Evolutionary conservation across 2,329 filamentous ascomycete genomes (phyloP).

Genomic region (Akanthomyces lecanii): DNA sequence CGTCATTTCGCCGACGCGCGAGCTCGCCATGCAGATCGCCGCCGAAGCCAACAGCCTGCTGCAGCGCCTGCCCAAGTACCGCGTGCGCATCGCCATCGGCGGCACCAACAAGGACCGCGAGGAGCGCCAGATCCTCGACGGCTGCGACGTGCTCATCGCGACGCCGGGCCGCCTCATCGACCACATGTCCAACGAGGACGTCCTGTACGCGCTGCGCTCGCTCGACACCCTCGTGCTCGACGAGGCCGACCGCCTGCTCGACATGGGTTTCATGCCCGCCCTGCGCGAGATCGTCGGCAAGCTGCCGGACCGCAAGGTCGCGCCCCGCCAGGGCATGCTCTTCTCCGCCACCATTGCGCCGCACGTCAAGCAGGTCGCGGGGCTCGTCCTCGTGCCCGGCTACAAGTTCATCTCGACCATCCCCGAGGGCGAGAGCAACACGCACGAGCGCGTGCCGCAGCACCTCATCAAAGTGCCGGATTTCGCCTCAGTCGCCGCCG

Average conservation of each 20-base stretch:
- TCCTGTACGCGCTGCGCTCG: conserved; percentile 59
- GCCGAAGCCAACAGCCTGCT: conserved; percentile 68
- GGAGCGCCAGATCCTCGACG: conserved; percentile 64
- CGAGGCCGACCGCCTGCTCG: conserved; percentile 76
- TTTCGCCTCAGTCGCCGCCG: conserved; percentile 62
- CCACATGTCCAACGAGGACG: conserved; percentile 70
- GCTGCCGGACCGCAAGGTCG: conserved; percentile 57
- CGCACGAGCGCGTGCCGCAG: conserved; percentile 73
- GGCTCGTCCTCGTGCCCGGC: conserved; percentile 59
- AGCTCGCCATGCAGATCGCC: conserved; percentile 66
- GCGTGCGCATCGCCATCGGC: conserved; percentile 74
- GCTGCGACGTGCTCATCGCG: conserved; percentile 76
- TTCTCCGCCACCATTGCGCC: conserved; percentile 81
- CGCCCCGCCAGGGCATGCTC: conserved; percentile 67
- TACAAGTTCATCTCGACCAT: conserved; percentile 85
- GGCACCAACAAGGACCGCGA: conserved; percentile 71
- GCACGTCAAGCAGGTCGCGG: conserved; percentile 73
- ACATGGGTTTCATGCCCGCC: conserved; percentile 78
- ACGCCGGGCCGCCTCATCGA: conserved; percentile 77
- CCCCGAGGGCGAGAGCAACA: conserved; percentile 67
- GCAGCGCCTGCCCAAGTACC: conserved; percentile 68
- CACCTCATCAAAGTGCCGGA: conserved; percentile 63
- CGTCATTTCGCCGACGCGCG: conserved; percentile 67
- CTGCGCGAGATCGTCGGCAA: conserved; percentile 72
- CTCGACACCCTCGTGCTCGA: conserved; percentile 79